Evolutionary conservation across 352 stramenopile species (phyloP), one percentile per base, ranked within the genome.

Genomic region (Pythium apleroticum): DNA sequence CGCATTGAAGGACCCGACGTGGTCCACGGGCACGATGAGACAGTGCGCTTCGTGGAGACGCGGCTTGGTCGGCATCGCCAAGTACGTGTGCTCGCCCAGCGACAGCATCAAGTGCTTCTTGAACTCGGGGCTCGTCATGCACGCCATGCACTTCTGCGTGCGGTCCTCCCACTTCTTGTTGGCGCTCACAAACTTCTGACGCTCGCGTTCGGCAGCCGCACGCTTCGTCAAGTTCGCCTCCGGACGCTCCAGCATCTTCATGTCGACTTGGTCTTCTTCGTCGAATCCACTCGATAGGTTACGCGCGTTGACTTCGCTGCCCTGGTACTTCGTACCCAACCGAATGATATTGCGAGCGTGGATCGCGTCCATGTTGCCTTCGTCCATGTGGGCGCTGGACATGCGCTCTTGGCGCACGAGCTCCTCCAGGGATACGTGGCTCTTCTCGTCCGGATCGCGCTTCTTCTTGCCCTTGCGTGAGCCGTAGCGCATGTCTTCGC

Each of bases 51-150:
- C 60, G 45, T 91, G 81, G 35, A 95, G 62, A 3, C 73, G 77
- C 28, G 81, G 75, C 27, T 77, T 76, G 37, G 65, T 84, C 20
- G 84, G 82, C 15, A 93, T 60, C 4, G 84, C 78, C 52, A 95
- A 49, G 61, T 93, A 96, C 39, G 82, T 84, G 63, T 83, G 79
- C 45, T 92, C 77, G 20, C 82, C 87, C n/a, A 96, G 68, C 14
- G 85, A 86, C 7, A 96, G 69, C 75, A 91, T 81, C 63, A 90
- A 59, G 49, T 93, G 83, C 58, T 90, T 91, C 74, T 91, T 92
- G 68, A 93, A 96, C 15, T 46, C 57, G 0, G 77, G 75, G 54
- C 86, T 92, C 46, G 80, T 71, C 72, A 89, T 90, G 45, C 85
- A 96, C 27, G 81, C 30, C 35, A 71, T 60, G 49, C 87, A 96